Percentiles rank a stretch among this genome's conserved stretches.
phyloP scores from a whole-genome alignment of 2,329 filamentous ascomycete genomes.

The Coniosporium uncinatum region DNA sequence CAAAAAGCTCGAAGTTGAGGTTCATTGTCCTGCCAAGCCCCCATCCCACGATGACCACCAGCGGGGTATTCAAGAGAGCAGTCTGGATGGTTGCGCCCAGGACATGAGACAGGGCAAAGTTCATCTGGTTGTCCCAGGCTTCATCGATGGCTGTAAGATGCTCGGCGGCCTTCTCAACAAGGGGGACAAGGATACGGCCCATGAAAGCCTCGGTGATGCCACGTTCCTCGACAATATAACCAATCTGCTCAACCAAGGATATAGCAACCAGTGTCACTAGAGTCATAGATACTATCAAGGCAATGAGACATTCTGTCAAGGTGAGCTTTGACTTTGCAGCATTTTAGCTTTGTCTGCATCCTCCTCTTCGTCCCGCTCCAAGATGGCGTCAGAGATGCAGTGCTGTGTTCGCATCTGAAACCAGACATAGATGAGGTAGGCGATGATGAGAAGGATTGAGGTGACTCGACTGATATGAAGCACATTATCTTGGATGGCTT shows the following conservation, averaged over 20 bases:
- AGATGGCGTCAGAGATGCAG: conserved; percentile 69
- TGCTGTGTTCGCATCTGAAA: conserved; percentile 77
- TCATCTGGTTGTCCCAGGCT: conserved; percentile 79
- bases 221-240: conserved; percentile 46
- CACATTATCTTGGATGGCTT: conserved; percentile 40
- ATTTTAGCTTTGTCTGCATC: conserved; percentile 61
- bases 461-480: conserved; percentile 56
- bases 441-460: conserved; percentile 63
- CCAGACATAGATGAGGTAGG: conserved; percentile 56
- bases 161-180: conserved; percentile 84
- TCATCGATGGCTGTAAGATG: conserved; percentile 82
- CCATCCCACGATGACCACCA: conserved; percentile 83
- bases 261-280: conserved; percentile 72
- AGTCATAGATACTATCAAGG: conserved; percentile 57
- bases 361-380: conserved; percentile 63
- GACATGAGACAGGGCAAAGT: conserved; percentile 80
- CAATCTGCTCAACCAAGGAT: conserved; percentile 71
- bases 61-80: conserved; percentile 79
- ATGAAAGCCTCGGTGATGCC: conserved; percentile 45
- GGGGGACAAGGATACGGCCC: conserved; percentile 71
- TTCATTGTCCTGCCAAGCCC: conserved; percentile 65
- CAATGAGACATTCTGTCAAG: conserved; percentile 64
- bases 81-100: conserved; percentile 87
- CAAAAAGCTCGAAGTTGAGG: conserved; percentile 83
- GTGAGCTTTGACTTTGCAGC: conserved; percentile 63